These are phyloP conservation scores for Kurtzmaniella quercitrusa DNA, from an alignment of 1,139 yeast species.

Conservation along the genomic window DNA sequence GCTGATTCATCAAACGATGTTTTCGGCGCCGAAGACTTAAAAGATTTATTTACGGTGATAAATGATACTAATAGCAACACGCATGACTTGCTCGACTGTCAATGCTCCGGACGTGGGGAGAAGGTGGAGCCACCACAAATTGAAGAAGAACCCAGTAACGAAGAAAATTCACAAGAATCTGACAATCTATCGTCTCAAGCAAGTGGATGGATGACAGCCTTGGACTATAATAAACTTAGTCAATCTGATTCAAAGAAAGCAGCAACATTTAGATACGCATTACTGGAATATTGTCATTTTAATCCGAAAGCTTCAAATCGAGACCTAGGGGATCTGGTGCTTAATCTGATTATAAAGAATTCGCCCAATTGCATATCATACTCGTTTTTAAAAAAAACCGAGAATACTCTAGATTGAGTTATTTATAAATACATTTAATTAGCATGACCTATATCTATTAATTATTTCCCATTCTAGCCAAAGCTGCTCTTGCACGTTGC, in stretches of 20 bases:
- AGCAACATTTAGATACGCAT: conserved; percentile 50
- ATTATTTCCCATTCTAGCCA: conserved; percentile 58
- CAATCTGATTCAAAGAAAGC: conserved; percentile 26
- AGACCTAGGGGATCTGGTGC: conserved; percentile 2
- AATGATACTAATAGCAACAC: conserved; percentile 61
- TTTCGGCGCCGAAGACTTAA: conserved; percentile 62
- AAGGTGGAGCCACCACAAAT: conserved; percentile 15
- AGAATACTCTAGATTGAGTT: neutral
- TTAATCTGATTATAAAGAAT: conserved; percentile 1
- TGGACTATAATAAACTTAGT: conserved; percentile 37
- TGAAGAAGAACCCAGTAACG: conserved; percentile 16
- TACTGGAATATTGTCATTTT: conserved; percentile 59
- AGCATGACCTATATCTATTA: neutral
- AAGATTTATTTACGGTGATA: conserved; percentile 66
- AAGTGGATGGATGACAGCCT: conserved; percentile 51
- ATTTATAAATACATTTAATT: neutral
- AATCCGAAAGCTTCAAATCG: conserved; percentile 33
- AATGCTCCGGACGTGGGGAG: conserved; percentile 54
- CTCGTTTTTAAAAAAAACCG: conserved; percentile 13
- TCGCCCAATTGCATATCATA: conserved; percentile 12
- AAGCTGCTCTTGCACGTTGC: conserved; percentile 95
- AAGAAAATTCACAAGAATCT: conserved; percentile 11
- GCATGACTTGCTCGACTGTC: conserved; percentile 78
- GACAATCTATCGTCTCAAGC: conserved; percentile 8
- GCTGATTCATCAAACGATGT: conserved; percentile 37